Conservation (phyloP, 805 yeast species). For the Metschnikowia amazonensis region DNA sequence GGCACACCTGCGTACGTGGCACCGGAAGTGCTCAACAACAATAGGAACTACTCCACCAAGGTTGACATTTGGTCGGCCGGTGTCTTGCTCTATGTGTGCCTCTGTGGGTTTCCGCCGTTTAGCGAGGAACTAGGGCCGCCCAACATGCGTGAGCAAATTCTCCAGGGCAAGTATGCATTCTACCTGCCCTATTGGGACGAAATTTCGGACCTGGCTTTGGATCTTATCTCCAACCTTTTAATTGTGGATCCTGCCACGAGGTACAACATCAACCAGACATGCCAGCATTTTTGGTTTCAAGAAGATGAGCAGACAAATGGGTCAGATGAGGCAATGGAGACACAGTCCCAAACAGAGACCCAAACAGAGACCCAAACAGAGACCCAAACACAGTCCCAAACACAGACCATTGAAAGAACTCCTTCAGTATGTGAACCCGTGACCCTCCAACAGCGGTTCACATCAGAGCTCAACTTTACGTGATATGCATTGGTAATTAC, state of each 20-base stretch:
- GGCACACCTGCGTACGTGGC: conserved; percentile 90
- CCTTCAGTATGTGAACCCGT: conserved; percentile 12
- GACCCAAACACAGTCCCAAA: not conserved
- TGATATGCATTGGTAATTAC: too few relatives aligned
- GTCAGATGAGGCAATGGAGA: not conserved
- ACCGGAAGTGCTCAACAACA: conserved; percentile 65
- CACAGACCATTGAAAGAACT: conserved; percentile 1
- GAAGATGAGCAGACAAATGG: conserved; percentile 9
- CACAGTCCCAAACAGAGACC: too few relatives aligned
- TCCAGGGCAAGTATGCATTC: conserved; percentile 64
- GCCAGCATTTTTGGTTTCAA: conserved; percentile 44
- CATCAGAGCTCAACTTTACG: conserved; percentile 14
- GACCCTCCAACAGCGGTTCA: conserved; percentile 16
- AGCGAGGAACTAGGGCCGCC: conserved; percentile 82
- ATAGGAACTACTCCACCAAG: conserved; percentile 59
- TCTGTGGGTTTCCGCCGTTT: conserved; percentile 84
- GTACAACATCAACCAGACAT: conserved; percentile 36
- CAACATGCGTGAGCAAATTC: conserved; percentile 68
- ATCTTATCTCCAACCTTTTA: conserved; percentile 58
- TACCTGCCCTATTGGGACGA: conserved; percentile 79
- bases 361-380: not conserved
- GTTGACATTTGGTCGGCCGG: conserved; percentile 85
- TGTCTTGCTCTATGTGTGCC: conserved; percentile 69
- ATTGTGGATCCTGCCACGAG: conserved; percentile 50
- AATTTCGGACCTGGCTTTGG: conserved; percentile 60